These are phyloP conservation scores for Allium sativum DNA, from an alignment of 106 monocot species.

Conservation along the genomic window DNA sequence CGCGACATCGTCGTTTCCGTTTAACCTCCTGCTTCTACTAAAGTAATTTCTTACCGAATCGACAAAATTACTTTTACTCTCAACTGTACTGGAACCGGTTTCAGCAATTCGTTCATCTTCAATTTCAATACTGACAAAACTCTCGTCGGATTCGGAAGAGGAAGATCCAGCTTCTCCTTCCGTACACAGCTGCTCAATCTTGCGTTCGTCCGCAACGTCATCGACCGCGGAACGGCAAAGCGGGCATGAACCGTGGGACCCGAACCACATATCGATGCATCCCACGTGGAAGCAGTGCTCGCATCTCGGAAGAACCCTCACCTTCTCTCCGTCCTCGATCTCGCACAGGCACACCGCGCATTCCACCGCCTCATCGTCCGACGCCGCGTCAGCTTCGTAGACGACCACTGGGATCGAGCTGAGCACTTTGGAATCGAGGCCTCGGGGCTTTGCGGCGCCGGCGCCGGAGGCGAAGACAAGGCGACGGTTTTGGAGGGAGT, in stretches of 20 bases:
- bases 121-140: background rate
- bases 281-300: slow-evolving; percentile 7
- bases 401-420: slow-evolving; percentile 14
- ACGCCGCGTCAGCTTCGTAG: background rate
- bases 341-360: slow-evolving; percentile 11
- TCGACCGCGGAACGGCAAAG: slow-evolving; percentile 24
- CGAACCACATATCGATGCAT: slow-evolving; percentile 16
- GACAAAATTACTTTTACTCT: too few species aligned
- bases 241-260: slow-evolving; percentile 11
- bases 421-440: slow-evolving; percentile 17
- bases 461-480: background rate
- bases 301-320: slow-evolving; percentile 5
- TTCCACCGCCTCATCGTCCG: background rate
- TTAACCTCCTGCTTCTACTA: too few species aligned
- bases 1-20: too few species aligned
- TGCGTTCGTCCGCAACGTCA: background rate
- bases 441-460: background rate
- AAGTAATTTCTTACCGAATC: too few species aligned
- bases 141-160: too few species aligned
- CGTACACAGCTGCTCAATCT: too few species aligned
- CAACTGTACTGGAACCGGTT: too few species aligned
- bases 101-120: background rate
- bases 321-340: slow-evolving; percentile 9
- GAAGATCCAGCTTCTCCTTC: too few species aligned
- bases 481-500: background rate